Conservation (phyloP, 2,329 filamentous ascomycete genomes). For the Cladophialophora psammophila region DNA sequence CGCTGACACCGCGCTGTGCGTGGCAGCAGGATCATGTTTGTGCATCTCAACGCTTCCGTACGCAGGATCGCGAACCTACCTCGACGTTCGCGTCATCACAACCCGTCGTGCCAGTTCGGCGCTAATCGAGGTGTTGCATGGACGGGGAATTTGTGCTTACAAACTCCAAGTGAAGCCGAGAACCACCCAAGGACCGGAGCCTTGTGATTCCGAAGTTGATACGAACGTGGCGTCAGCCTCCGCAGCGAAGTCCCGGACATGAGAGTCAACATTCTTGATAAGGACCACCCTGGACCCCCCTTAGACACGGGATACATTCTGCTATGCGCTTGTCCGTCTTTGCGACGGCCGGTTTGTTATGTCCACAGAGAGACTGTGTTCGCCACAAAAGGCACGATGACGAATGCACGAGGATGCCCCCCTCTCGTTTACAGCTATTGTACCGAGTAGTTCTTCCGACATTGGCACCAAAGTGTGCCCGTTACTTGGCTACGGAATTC, state of each 20-base stretch:
- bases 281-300: not conserved
- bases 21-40: constrained; percentile 4
- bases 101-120: not conserved
- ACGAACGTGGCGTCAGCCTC: not conserved
- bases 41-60: not conserved
- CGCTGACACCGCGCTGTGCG: not conserved
- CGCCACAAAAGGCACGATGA: not conserved
- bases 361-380: not conserved
- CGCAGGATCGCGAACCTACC: not conserved
- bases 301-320: not conserved
- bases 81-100: not conserved
- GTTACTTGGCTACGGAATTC: not conserved
- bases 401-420: not conserved
- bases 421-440: not conserved
- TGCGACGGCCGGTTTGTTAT: not conserved
- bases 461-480: not conserved
- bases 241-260: constrained; percentile 10
- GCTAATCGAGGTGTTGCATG: not conserved
- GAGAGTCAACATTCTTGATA: not conserved
- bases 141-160: not conserved
- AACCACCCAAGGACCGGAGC: not conserved
- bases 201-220: constrained; percentile 6
- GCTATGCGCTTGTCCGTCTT: not conserved
- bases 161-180: not conserved
- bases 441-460: not conserved